A percentile compares a stretch with the other conserved stretches of the same genome.
These are phyloP conservation scores for Rhodamnia argentea DNA, from an alignment of 345 rosid species.

Conservation along the genomic window DNA sequence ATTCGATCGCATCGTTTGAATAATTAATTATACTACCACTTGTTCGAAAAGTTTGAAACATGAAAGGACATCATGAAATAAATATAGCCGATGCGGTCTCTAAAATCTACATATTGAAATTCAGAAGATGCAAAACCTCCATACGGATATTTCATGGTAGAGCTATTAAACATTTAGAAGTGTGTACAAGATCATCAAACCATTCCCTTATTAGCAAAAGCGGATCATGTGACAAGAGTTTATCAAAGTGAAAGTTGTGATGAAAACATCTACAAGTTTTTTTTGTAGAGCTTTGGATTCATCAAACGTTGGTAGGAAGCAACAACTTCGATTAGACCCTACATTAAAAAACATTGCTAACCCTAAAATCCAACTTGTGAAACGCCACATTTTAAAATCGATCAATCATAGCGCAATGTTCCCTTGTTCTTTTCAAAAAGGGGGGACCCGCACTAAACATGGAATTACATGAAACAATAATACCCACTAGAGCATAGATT, in stretches of 20 bases:
- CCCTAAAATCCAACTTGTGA: not conserved
- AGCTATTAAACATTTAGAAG: not conserved
- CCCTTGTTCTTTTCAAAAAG: not conserved
- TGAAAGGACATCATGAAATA: not conserved
- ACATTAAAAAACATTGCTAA: not conserved
- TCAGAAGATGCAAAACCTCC: not conserved
- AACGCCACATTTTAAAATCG: not conserved
- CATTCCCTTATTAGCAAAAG: not conserved
- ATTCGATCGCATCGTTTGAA: not conserved
- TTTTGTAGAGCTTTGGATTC: not conserved
- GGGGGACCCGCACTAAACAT: not conserved
- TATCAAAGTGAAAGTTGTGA: not conserved
- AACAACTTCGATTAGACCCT: not conserved
- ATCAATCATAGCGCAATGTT: not conserved
- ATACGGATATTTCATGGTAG: not conserved
- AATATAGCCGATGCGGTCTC: not conserved
- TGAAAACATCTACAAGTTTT: not conserved
- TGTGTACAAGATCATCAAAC: not conserved
- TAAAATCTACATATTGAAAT: not conserved
- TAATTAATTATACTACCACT: not conserved
- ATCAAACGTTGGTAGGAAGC: not conserved
- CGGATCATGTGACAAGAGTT: not conserved
- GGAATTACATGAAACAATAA: not conserved
- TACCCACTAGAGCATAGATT: slow-evolving; percentile 1
- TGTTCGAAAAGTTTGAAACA: not conserved